phyloP scores from a whole-genome alignment of 306 rosid genomes.

The Cicer bijugum region DNA sequence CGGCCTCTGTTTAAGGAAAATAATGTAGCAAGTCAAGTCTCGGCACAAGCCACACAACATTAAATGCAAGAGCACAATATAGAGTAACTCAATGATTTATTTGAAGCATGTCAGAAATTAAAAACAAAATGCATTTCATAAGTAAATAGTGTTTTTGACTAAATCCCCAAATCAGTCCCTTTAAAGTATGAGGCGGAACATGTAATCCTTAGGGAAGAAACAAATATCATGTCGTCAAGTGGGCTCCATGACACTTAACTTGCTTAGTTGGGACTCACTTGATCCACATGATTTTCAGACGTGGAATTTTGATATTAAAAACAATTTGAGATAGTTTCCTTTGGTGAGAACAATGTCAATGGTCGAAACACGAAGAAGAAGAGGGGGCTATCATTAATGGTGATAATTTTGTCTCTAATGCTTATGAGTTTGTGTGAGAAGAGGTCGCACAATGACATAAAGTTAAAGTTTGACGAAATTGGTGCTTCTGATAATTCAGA shows the following conservation, averaged over 20 bases:
- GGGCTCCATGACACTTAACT: background rate
- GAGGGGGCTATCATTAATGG: too few species aligned
- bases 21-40: conserved; percentile 37
- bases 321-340: background rate
- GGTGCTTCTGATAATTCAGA: conserved; percentile 57
- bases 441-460: conserved; percentile 46
- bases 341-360: background rate
- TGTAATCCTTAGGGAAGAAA: background rate
- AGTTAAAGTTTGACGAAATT: conserved; percentile 45
- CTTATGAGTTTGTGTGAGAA: conserved; percentile 37
- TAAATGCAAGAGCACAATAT: conserved; percentile 24
- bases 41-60: background rate
- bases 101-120: background rate
- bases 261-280: background rate
- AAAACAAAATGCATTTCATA: conserved; percentile 14
- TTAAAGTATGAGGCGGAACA: background rate
- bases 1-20: conserved; percentile 65
- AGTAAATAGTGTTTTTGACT: background rate
- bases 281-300: background rate
- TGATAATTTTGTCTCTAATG: background rate
- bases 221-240: background rate
- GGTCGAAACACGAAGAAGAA: too few species aligned
- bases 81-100: conserved; percentile 17
- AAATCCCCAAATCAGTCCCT: background rate
- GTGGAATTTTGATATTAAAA: background rate